A percentile compares a stretch with the other conserved stretches of the same genome.
These are phyloP conservation scores for Tulasnella sp. DNA, from an alignment of 768 basidiomycete genomes.

Conservation along the genomic window DNA sequence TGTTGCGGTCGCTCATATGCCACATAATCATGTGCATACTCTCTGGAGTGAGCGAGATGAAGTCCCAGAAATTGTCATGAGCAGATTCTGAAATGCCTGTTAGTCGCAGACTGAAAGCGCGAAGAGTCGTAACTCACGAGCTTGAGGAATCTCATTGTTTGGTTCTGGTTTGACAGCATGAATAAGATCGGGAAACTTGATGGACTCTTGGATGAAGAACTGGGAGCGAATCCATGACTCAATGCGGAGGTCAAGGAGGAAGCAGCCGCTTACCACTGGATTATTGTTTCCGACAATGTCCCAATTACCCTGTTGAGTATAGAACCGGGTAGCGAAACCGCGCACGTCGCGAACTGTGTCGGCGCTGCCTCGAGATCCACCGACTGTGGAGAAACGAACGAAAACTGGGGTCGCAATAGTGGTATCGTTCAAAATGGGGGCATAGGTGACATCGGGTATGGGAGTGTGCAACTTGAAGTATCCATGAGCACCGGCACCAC, in stretches of 20 bases:
- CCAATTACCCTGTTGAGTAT: constrained; percentile 67
- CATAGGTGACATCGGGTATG: constrained; percentile 58
- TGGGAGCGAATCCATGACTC: neutral
- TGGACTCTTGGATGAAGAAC: constrained; percentile 72
- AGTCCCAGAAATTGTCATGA: constrained; percentile 87
- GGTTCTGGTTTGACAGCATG: constrained; percentile 79
- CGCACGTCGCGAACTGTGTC: constrained; percentile 78
- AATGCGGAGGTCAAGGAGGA: neutral
- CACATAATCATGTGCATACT: constrained; percentile 52
- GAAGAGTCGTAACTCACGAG: neutral
- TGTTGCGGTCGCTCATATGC: constrained; percentile 73
- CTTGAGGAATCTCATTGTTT: constrained; percentile 47
- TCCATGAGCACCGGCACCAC: constrained; percentile 71
- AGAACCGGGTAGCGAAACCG: constrained; percentile 76
- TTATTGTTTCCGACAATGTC: constrained; percentile 73
- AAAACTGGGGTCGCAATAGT: constrained; percentile 64
- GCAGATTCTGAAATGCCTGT: constrained; percentile 23
- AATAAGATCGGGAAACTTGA: constrained; percentile 64
- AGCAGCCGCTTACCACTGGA: constrained; percentile 34
- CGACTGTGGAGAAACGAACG: constrained; percentile 76
- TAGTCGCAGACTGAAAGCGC: neutral
- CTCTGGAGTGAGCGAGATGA: constrained; percentile 57
- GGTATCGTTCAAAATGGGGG: constrained; percentile 60
- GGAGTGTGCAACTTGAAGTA: constrained; percentile 64
- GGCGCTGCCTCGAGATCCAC: constrained; percentile 69